These are phyloP conservation scores for Calonectria pseudoreteaudii DNA, from an alignment of 2,329 filamentous ascomycete species.

Conservation along the genomic window DNA sequence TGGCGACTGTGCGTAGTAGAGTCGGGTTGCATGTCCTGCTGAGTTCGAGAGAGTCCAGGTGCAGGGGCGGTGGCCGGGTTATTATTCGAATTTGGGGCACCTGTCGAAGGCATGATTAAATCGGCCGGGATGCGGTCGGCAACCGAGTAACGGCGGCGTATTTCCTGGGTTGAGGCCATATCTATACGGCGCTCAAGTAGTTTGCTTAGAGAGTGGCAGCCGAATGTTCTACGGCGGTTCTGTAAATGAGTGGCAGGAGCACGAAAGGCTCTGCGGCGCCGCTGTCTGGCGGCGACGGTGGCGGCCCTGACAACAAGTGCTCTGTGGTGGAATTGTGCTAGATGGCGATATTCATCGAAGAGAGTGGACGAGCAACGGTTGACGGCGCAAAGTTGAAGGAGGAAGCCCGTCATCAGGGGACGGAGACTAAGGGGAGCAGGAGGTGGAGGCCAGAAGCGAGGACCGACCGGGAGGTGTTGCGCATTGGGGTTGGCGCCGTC, in stretches of 20 bases:
- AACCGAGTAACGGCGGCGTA: slow-evolving; percentile 54
- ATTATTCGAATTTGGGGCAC: slow-evolving; percentile 33
- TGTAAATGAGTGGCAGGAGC: slow-evolving; percentile 52
- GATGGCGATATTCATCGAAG: slow-evolving; percentile 57
- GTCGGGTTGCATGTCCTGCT: slow-evolving; percentile 26
- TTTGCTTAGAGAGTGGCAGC: slow-evolving; percentile 47
- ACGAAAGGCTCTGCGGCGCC: slow-evolving; percentile 51
- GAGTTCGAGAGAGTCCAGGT: slow-evolving; percentile 28
- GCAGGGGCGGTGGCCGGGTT: slow-evolving; percentile 26
- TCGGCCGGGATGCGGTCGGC: slow-evolving; percentile 50
- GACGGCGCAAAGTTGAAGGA: slow-evolving; percentile 60
- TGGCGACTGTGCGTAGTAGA: slow-evolving; percentile 28
- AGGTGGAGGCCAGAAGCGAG: slow-evolving; percentile 31
- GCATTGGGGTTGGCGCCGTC: slow-evolving; percentile 42
- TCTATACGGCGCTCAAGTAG: slow-evolving; percentile 36
- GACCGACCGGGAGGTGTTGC: slow-evolving; percentile 36
- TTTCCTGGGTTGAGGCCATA: slow-evolving; percentile 52
- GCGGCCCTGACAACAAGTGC: slow-evolving; percentile 58
- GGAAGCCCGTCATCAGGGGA: slow-evolving; percentile 60
- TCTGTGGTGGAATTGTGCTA: slow-evolving; percentile 54
- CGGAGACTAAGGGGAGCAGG: slow-evolving; percentile 41
- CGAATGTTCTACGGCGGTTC: slow-evolving; percentile 49
- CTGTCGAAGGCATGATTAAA: slow-evolving; percentile 38
- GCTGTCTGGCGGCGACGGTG: slow-evolving; percentile 53
- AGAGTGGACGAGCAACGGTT: slow-evolving; percentile 59